Evolutionary conservation across 257 asterid genomes (phyloP).

Genomic region (Nicotiana paniculata): DNA sequence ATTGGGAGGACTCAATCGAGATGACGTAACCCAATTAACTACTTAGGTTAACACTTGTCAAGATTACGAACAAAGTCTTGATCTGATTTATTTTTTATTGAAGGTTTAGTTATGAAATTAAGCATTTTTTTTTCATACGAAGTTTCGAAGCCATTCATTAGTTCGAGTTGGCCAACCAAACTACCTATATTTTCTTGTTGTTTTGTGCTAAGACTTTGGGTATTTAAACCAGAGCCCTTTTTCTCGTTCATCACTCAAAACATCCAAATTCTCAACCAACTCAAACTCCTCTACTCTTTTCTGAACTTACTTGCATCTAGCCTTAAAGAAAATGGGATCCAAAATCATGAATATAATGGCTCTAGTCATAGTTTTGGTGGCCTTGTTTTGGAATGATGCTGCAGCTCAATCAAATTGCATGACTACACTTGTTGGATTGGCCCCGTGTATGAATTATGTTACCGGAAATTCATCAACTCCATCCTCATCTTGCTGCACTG

Average conservation of each 20-base stretch:
- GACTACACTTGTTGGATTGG: conserved; percentile 28
- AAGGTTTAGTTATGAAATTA: not conserved
- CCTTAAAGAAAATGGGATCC: conserved; percentile 23
- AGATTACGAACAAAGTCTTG: not conserved
- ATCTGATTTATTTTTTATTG: not conserved
- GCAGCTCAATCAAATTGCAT: conserved; percentile 41
- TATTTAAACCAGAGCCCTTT: conserved; percentile 12
- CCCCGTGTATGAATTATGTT: conserved; percentile 42
- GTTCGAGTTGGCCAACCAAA: conserved; percentile 29
- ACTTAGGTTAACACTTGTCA: not conserved
- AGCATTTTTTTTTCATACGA: not conserved
- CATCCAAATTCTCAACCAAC: conserved; percentile 2
- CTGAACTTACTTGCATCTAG: not conserved
- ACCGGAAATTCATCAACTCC: conserved; percentile 44
- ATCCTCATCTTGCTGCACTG: conserved; percentile 39
- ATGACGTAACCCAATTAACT: not conserved
- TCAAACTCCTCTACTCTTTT: not conserved
- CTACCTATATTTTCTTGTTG: conserved; percentile 7
- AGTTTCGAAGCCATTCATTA: not conserved
- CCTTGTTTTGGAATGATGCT: conserved; percentile 13
- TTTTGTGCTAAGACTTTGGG: not conserved
- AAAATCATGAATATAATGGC: not conserved
- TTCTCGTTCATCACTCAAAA: conserved; percentile 14
- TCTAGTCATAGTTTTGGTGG: conserved; percentile 9
- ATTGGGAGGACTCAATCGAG: not conserved